These are phyloP conservation scores for Penicillium malachiteum DNA, from an alignment of 495 filamentous ascomycete species.

Conservation along the genomic window DNA sequence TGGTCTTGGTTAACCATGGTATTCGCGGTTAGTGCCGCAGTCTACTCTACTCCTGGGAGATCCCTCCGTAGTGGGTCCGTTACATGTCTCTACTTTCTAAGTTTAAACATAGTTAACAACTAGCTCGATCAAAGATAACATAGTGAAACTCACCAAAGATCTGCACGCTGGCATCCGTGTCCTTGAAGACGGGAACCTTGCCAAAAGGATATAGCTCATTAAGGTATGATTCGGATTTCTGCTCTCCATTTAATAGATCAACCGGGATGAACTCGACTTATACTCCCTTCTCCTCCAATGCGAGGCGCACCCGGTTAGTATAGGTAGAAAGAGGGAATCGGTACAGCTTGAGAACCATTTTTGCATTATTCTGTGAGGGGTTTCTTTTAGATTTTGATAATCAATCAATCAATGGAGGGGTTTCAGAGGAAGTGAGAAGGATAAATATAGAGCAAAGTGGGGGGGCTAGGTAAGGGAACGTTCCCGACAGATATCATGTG, in stretches of 20 bases:
- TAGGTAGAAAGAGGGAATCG: constrained; percentile 1
- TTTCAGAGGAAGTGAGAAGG: neutral
- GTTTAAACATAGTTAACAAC: neutral
- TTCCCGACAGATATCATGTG: neutral
- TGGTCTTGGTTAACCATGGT: too few species aligned
- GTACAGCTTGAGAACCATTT: constrained; percentile 5
- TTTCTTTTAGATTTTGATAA: neutral
- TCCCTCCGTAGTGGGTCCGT: too few species aligned
- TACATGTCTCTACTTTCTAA: constrained; percentile 3
- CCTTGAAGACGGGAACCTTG: constrained; percentile 9
- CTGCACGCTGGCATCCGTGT: constrained; percentile 1
- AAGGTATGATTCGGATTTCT: constrained; percentile 7
- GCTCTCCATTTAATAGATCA: constrained; percentile 1
- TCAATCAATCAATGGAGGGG: neutral
- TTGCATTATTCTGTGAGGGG: neutral
- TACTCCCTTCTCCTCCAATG: constrained; percentile 2
- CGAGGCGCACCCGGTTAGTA: neutral
- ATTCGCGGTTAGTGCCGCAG: too few species aligned
- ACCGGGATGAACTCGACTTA: constrained; percentile 1
- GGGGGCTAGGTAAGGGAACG: neutral
- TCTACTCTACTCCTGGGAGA: too few species aligned
- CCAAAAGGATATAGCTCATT: constrained; percentile 4
- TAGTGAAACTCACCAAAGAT: constrained; percentile 5
- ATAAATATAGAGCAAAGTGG: neutral
- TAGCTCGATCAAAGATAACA: neutral